A percentile compares a stretch with the other conserved stretches of the same genome.
Conservation (phyloP, 78 protist species). For the Speleostelium caveatum region DNA sequence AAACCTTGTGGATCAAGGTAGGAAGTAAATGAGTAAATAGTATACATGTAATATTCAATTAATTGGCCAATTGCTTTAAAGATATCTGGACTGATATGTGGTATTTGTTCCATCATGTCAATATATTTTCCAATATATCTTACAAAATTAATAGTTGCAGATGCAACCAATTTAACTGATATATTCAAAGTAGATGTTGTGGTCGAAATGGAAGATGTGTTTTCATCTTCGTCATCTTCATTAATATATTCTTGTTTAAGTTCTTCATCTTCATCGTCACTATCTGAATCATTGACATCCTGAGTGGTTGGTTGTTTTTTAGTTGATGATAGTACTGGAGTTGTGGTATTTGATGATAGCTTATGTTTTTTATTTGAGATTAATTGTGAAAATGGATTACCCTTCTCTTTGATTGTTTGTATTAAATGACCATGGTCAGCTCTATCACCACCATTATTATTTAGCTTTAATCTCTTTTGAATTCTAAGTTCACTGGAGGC, state of each 20-base stretch:
- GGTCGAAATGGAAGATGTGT: neutral
- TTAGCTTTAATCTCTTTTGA: constrained; percentile 1
- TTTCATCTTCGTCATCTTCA: constrained; percentile 16
- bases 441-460: neutral
- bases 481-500: constrained; percentile 21
- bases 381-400: constrained; percentile 74
- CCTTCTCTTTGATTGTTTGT: constrained; percentile 53
- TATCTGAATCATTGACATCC: neutral
- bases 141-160: constrained; percentile 64
- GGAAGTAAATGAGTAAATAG: constrained; percentile 56
- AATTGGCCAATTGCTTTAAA: constrained; percentile 66
- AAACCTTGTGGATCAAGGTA: constrained; percentile 71
- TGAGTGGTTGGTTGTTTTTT: neutral
- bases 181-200: too few relatives aligned
- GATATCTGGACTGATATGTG: constrained; percentile 65
- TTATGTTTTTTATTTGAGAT: constrained; percentile 62
- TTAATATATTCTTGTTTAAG: constrained; percentile 40
- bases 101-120: constrained; percentile 77
- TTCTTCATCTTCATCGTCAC: constrained; percentile 63
- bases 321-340: constrained; percentile 15
- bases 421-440: constrained; percentile 45
- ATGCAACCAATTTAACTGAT: constrained; percentile 15
- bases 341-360: constrained; percentile 11
- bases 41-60: constrained; percentile 78
- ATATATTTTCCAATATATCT: constrained; percentile 75